A percentile compares a stretch with the other conserved stretches of the same genome.
Conservation (phyloP, 495 filamentous ascomycete species). For the Cetradonia linearis region DNA sequence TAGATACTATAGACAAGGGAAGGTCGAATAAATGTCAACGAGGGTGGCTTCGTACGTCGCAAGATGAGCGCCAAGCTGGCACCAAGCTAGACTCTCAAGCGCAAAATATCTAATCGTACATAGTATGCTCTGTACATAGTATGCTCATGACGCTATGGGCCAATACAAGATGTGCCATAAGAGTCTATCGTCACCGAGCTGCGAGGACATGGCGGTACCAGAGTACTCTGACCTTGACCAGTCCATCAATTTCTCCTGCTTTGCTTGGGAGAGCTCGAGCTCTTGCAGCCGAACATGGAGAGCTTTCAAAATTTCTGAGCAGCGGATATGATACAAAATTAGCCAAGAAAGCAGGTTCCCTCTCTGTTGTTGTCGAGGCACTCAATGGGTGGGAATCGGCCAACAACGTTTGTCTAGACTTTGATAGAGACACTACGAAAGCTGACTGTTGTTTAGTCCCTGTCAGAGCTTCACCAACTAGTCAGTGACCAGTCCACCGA, state of each 20-base stretch:
- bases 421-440: background rate
- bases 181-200: slow-evolving; percentile 9
- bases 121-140: slow-evolving; percentile 30
- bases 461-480: slow-evolving; percentile 47
- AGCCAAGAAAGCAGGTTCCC: slow-evolving; percentile 69
- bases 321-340: slow-evolving; percentile 58
- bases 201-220: slow-evolving; percentile 20
- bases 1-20: background rate
- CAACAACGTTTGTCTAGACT: slow-evolving; percentile 31
- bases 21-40: background rate
- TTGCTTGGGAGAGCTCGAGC: slow-evolving; percentile 55
- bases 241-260: slow-evolving; percentile 42
- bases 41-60: background rate
- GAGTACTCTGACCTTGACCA: slow-evolving; percentile 27
- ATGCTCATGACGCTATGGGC: slow-evolving; percentile 29
- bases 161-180: slow-evolving; percentile 9
- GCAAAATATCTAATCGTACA: background rate
- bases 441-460: slow-evolving; percentile 34
- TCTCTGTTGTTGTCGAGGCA: slow-evolving; percentile 55
- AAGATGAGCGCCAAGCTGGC: background rate
- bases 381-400: slow-evolving; percentile 53
- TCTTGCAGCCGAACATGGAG: slow-evolving; percentile 57
- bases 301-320: slow-evolving; percentile 44
- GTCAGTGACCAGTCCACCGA: slow-evolving; percentile 51
- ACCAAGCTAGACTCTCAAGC: slow-evolving; percentile 5